Evolutionary conservation across 495 filamentous ascomycete genomes (phyloP), one percentile per base, ranked within the genome.

Genomic region (Podospora anserina): DNA sequence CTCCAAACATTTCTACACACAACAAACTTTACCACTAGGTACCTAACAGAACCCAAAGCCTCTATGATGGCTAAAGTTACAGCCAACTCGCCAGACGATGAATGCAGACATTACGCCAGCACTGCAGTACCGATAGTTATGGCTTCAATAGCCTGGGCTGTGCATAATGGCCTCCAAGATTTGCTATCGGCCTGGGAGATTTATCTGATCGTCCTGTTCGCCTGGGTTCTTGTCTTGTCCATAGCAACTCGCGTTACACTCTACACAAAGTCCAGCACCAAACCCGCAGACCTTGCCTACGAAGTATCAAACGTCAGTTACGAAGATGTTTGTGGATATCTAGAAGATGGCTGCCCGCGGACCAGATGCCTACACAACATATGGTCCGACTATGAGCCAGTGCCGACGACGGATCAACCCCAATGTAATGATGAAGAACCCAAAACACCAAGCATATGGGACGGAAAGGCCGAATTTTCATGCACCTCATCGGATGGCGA

Each of bases 281-380:
- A 1, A 32, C 5, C 18, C 32, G 30, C 6, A 28, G 7, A 27
- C 23, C 26, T 30, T 34, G 2, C 15, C 16, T 63, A 63, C 61
- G 61, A 63, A 32, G 9, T 32, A 20, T 27, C 61, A 4, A 32
- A 63, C n/a, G n/a, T 19, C 18, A 18, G 26, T 7, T 63, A 53
- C 20, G 32, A 63, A 4, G 61, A 27, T 4, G 61, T 63, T 2
- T 34, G 49, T 5, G n/a, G 61, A 5, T 63, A 44, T 18, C 18
- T 28, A 5, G 19, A 13, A 1, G 27, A 19, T 13, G 61, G 61
- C n/a, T 63, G 61, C 30, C 61, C 61, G 2, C 32, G 18, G 20
- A 28, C 4, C 59, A 39, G 61, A 1, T 63, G 61, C n/a, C 18
- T 63, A 5, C 61, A 63, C 30, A 32, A 32, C 32, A n/a, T 63